Evolutionary conservation across 805 yeast genomes (phyloP).

Genomic region (Starmera dryadoides): DNA sequence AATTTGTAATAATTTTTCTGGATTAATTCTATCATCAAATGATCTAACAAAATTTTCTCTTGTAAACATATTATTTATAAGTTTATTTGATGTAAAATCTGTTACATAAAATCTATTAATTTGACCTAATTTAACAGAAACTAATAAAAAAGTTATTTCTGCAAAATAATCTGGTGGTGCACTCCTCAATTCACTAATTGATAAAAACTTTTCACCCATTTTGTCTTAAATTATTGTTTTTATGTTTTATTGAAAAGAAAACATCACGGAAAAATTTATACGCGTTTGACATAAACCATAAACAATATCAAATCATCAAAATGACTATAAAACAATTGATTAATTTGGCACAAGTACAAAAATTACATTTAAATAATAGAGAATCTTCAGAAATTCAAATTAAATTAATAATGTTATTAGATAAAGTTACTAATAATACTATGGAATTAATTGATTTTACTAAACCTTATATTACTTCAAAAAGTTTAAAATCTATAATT

Average conservation of each 20-base stretch:
- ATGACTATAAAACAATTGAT: no score
- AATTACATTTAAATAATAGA: no score
- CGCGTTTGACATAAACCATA: background rate
- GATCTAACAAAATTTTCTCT: slow-evolving; percentile 2
- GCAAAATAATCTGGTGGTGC: no score
- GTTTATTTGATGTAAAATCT: slow-evolving; percentile 7
- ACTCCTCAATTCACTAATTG: no score
- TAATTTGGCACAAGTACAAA: no score
- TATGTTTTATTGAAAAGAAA: background rate
- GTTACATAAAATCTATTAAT: slow-evolving; percentile 4
- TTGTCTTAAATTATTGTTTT: background rate
- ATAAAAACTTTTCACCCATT: no score
- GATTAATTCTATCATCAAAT: background rate
- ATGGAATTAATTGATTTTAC: slow-evolving; percentile 8
- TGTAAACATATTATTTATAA: background rate
- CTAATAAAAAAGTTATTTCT: background rate
- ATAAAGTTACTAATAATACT: background rate
- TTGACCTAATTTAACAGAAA: background rate
- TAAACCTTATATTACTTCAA: no score
- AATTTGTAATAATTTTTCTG: slow-evolving; percentile 4
- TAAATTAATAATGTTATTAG: background rate
- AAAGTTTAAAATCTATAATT: no score
- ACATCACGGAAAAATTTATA: background rate
- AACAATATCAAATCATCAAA: background rate
- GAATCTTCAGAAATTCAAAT: no score